These are phyloP conservation scores for Lactifluus piperatus DNA, from an alignment of 768 basidiomycete genomes.

Conservation along the genomic window DNA sequence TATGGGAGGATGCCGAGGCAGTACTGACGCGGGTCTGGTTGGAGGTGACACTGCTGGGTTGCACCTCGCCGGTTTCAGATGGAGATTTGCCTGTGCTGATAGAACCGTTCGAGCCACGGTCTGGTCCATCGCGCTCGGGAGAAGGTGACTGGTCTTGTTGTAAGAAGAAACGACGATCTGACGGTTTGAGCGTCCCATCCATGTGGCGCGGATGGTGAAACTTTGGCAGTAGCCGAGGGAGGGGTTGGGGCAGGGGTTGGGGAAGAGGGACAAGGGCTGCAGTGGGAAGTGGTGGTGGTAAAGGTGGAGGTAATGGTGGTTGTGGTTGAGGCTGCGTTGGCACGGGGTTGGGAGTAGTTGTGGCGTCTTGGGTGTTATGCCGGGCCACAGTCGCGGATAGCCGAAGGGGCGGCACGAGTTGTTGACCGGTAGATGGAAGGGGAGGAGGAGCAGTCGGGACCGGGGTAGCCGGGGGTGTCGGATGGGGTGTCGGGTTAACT, in stretches of 20 bases:
- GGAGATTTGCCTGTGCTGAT: conserved; percentile 26
- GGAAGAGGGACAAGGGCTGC: not conserved
- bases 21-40: conserved; percentile 26
- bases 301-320: conserved; percentile 21
- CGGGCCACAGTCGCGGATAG: conserved; percentile 18
- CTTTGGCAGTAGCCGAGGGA: not conserved
- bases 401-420: conserved; percentile 25
- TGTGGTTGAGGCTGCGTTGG: too few relatives aligned
- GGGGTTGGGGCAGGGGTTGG: not conserved
- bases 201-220: conserved; percentile 11
- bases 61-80: conserved; percentile 27
- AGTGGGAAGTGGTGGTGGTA: conserved; percentile 28
- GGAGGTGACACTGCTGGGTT: conserved; percentile 31
- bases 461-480: conserved; percentile 70
- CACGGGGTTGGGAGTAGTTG: conserved; percentile 17
- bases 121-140: conserved; percentile 27
- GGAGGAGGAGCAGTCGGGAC: conserved; percentile 22
- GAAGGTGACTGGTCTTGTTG: conserved; percentile 35
- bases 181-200: conserved; percentile 28
- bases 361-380: conserved; percentile 8
- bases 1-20: conserved; percentile 24
- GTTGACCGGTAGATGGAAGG: conserved; percentile 26
- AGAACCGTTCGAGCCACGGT: conserved; percentile 23
- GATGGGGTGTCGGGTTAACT: conserved; percentile 69
- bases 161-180: conserved; percentile 38